Evolutionary conservation across 768 basidiomycete species (phyloP).

Genomic region (Lactarius indigo): DNA sequence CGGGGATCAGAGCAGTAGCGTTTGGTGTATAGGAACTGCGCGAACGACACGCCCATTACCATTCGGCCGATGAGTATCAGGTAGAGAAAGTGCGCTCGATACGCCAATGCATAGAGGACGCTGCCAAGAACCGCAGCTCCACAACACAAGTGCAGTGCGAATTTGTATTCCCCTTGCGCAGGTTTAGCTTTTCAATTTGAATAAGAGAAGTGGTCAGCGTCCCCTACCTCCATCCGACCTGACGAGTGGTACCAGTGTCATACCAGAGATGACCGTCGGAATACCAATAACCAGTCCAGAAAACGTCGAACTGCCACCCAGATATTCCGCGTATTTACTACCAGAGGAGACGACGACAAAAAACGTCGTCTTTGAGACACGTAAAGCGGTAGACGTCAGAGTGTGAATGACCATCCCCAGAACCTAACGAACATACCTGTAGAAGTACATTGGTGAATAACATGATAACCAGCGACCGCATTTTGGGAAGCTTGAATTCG

Average conservation of each 20-base stretch:
- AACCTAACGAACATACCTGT: constrained; percentile 37
- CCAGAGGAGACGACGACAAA: constrained; percentile 69
- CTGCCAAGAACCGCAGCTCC: constrained; percentile 51
- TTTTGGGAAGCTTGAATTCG: constrained; percentile 49
- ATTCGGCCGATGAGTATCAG: constrained; percentile 70
- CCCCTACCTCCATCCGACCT: constrained; percentile 51
- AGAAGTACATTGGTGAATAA: constrained; percentile 42
- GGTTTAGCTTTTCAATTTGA: background rate
- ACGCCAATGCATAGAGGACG: constrained; percentile 59
- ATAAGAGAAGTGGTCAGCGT: background rate
- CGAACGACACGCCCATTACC: constrained; percentile 56
- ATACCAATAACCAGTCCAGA: constrained; percentile 67
- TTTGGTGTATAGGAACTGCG: constrained; percentile 65
- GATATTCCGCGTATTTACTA: constrained; percentile 54
- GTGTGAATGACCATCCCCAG: background rate
- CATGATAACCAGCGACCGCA: constrained; percentile 43
- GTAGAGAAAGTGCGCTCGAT: constrained; percentile 56
- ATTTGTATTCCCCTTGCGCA: constrained; percentile 48
- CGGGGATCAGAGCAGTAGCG: constrained; percentile 68
- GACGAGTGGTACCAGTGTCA: constrained; percentile 54
- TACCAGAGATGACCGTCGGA: constrained; percentile 57
- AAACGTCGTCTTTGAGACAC: constrained; percentile 52
- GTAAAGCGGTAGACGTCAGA: background rate
- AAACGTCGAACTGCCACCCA: constrained; percentile 68
- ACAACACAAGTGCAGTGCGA: constrained; percentile 55